Base-by-base conservation (phyloP, 805 yeast genomes). In the Saccharomycopsis babjevae region DNA sequence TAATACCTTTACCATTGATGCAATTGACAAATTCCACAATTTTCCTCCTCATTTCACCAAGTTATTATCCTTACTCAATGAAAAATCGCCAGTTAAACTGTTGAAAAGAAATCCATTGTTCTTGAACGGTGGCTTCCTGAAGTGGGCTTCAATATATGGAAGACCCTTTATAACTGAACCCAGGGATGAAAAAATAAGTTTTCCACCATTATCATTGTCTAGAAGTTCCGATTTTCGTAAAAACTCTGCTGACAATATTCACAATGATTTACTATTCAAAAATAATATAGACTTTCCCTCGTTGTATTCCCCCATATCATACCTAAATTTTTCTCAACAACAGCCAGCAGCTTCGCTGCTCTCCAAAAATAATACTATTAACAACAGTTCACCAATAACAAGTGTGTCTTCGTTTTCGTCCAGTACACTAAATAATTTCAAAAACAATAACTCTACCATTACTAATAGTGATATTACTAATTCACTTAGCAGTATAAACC, bases 91-190 rank as follows among this genome's bases (percentile, higher is more conserved):
- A 20, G 69, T 72, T 64, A 70, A 68, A 66, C 73, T 72, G 20
- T 67, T 70, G 62, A 74, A 72, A 70, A 74, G 77, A 64, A 69
- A 65, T 60, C 83, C 79, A 15, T 73, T 80, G 5, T 64, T 82
- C 15, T 69, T 83, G 3, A 73, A 74, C 8, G 89, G 87, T 32
- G 96, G 94, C 0, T 79, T 83, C 61, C 65, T 66, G 1, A 72
- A 77, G 0, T 78, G 88, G 76, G 67, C 59, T 28, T 7, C 34
- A n/a, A 57, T 2, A 59, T 59, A 57, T 67, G 69, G 34, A 30
- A 65, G 8, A 61, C 62, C 18, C 59, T 64, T n/a, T 38, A 34
- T 61, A 5, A 56, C 60, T 10, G 30, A 63, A 52, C 65, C 65
- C 28, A 57, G 61, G 54, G 52, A 60, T 34, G 65, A 64, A 32